Conservation (phyloP, 148 eudicot genomes). For the Camellia granthamiana region DNA sequence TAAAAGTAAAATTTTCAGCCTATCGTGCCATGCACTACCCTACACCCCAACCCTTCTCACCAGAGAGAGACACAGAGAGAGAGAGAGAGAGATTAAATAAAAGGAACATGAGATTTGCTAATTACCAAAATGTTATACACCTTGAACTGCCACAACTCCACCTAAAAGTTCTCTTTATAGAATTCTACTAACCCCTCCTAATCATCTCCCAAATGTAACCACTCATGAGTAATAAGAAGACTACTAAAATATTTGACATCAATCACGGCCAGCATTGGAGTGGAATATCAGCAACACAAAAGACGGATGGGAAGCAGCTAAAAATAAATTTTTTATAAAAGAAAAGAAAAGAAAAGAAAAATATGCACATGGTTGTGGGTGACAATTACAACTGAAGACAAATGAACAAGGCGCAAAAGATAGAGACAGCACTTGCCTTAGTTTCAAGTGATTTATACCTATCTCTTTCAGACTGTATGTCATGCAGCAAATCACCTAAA, state of each 20-base stretch:
- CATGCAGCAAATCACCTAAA: slow-evolving; percentile 34
- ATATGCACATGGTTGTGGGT: not conserved
- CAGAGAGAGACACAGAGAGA: no score
- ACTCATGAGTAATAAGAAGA: not conserved
- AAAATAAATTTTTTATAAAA: not conserved
- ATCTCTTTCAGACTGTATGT: slow-evolving; percentile 47
- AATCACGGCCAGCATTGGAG: no score
- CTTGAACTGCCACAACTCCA: not conserved
- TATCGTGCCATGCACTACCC: no score
- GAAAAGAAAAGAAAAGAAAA: not conserved
- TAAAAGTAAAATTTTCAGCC: no score
- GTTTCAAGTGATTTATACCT: slow-evolving; percentile 44
- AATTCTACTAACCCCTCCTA: not conserved
- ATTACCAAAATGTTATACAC: not conserved
- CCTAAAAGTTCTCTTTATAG: not conserved
- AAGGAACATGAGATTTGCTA: not conserved
- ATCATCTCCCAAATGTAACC: not conserved
- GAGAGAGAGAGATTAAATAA: no score
- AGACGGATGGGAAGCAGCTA: no score
- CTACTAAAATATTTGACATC: not conserved
- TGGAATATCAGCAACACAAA: no score
- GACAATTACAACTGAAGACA: not conserved
- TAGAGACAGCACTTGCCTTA: slow-evolving; percentile 34
- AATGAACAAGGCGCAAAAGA: not conserved
- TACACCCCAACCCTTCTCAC: no score